Percentiles rank a stretch among this genome's conserved stretches.
Conservation (phyloP, 1,139 yeast species). For the Suhomyces bokatorum region DNA sequence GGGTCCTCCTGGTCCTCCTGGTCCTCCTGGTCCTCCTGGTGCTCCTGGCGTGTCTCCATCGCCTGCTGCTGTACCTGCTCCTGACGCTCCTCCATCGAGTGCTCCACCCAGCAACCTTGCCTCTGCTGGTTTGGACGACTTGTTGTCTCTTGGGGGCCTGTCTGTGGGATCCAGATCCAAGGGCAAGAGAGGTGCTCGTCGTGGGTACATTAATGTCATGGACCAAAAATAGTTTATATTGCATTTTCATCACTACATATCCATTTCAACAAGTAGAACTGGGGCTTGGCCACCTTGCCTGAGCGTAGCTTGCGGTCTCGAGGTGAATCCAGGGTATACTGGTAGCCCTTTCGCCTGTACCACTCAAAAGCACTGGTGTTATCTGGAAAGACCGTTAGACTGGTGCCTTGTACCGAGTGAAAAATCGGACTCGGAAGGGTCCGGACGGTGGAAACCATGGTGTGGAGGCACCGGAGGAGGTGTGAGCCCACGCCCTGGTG, state of each 20-base stretch:
- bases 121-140: conserved; percentile 65
- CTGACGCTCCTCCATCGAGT: conserved; percentile 13
- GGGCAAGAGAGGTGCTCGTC: conserved; percentile 65
- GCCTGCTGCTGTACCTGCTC: conserved; percentile 1
- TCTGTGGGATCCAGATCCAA: conserved; percentile 49
- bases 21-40: conserved; percentile 8
- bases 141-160: conserved; percentile 50
- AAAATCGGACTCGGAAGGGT: conserved; percentile 5
- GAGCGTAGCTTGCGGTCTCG: conserved; percentile 38
- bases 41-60: conserved; percentile 4
- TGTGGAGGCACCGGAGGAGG: conserved; percentile 34
- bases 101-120: conserved; percentile 30
- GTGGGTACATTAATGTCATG: conserved; percentile 80
- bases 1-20: background rate
- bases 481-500: conserved; percentile 33
- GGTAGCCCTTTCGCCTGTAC: conserved; percentile 45
- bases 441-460: conserved; percentile 21
- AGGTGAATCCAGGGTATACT: conserved; percentile 43
- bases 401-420: conserved; percentile 28
- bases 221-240: conserved; percentile 29
- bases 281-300: conserved; percentile 44
- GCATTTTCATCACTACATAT: conserved; percentile 3
- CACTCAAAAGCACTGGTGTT: conserved; percentile 44
- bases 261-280: conserved; percentile 33
- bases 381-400: conserved; percentile 54